Percentiles rank a stretch among this genome's conserved stretches.
Conservation (phyloP, 75 land plant genomes). For the Larix kaempferi region DNA sequence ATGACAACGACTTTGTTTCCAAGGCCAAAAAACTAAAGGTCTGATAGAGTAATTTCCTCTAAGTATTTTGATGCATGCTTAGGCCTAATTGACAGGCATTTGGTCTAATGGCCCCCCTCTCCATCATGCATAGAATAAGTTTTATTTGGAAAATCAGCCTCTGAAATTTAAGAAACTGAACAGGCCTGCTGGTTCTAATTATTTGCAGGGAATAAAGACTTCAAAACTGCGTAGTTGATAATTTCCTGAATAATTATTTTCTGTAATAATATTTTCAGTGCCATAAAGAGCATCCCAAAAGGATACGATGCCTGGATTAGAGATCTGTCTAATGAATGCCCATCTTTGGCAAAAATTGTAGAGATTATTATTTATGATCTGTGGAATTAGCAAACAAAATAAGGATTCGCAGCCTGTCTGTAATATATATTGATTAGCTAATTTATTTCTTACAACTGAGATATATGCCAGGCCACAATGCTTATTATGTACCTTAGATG, state of each 20-base stretch:
- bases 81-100: not conserved
- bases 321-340: not conserved
- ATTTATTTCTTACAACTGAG: not conserved
- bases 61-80: not conserved
- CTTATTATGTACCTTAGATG: not conserved
- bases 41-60: not conserved
- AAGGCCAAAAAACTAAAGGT: not conserved
- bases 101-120: not conserved
- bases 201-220: not conserved
- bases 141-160: constrained; percentile 1
- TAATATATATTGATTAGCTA: not conserved
- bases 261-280: not conserved
- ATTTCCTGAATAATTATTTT: not conserved
- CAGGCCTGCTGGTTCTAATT: constrained; percentile 1
- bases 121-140: not conserved
- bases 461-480: not conserved
- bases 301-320: not conserved
- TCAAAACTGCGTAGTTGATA: not conserved
- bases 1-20: constrained; percentile 1
- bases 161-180: not conserved
- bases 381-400: not conserved
- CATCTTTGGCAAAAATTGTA: not conserved
- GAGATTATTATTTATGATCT: not conserved
- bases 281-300: not conserved
- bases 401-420: not conserved